Base-by-base conservation (phyloP, 495 filamentous ascomycete species). In the Daldinia caldariorum region DNA sequence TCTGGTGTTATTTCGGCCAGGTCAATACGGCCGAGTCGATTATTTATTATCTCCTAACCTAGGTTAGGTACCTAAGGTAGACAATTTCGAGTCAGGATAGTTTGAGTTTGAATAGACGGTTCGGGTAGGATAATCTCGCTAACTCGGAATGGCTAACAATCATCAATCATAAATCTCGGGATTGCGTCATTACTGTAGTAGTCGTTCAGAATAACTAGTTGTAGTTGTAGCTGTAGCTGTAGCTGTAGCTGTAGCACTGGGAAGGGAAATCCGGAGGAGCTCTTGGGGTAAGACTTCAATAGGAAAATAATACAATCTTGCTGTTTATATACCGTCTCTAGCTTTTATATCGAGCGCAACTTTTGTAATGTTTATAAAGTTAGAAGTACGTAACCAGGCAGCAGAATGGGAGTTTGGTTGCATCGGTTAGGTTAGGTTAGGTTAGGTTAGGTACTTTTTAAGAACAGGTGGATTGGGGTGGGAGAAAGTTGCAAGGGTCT, bases 161-260 rank as follows among this genome's bases (percentile, higher is more conserved):
- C 26, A 60, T 67, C 26, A 26, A 26, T 26, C 49, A 64, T 26
- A 13, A 53, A 64, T 55, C 47, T 56, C 20, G 47, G 49, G 57
- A 64, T 72, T 72, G 63, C 69, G 69, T 67, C 69, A 72, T 72
- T 47, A 67, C 63, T 43, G 53, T 54, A 35, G 56, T 39, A 26
- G 1, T 59, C 7, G 50, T 22, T 55, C 32, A 26, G 22, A 32
- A 53, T 47, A 29, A 9, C 26, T 26, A 26, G 26, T 3, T 26
- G 26, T 51, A 26, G 26, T 3, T n/a, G n/a, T n/a, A n/a, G n/a
- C n/a, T n/a, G n/a, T n/a, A n/a, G n/a, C n/a, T n/a, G n/a, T n/a
- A n/a, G n/a, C n/a, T n/a, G n/a, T n/a, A n/a, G 32, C 34, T 31
- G 50, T n/a, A n/a, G 13, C 26, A 53, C n/a, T 56, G 4, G 32